Percentiles rank a stretch among this genome's conserved stretches.
Evolutionary conservation across 2,329 filamentous ascomycete genomes (phyloP).

Genomic region (Cercospora canescens): DNA sequence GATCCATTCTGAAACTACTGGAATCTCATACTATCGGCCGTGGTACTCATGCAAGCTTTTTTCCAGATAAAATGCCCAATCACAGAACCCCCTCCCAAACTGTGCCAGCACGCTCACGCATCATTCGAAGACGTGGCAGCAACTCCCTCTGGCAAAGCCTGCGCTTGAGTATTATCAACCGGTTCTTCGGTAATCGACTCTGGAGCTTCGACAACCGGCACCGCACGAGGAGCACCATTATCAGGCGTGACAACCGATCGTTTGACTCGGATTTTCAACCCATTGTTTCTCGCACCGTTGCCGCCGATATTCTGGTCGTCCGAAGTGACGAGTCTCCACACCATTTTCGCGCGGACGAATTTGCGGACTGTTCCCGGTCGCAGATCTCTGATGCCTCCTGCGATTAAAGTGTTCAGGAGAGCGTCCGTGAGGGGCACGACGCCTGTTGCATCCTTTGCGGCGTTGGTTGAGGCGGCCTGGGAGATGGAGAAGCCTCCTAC

Average conservation of each 20-base stretch:
- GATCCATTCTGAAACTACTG: neutral
- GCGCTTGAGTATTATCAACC: neutral
- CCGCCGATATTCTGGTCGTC: slow-evolving; percentile 12
- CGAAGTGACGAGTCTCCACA: slow-evolving; percentile 12
- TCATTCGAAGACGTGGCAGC: no score
- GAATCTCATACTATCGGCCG: neutral
- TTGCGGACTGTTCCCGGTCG: slow-evolving; percentile 7
- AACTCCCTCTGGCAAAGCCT: neutral
- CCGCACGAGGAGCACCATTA: neutral
- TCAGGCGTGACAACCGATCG: slow-evolving; percentile 10
- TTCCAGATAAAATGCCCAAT: neutral
- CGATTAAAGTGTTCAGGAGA: slow-evolving; percentile 13
- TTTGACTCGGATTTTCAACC: slow-evolving; percentile 2
- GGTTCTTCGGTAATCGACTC: neutral
- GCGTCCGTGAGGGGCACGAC: slow-evolving; percentile 12
- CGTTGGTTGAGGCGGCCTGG: neutral
- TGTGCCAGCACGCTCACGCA: no score
- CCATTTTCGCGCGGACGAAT: slow-evolving; percentile 9
- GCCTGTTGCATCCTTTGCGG: neutral
- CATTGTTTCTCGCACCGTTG: neutral
- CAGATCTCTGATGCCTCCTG: slow-evolving; percentile 11
- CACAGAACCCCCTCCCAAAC: no score
- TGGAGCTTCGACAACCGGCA: slow-evolving; percentile 9
- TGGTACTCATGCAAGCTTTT: neutral
- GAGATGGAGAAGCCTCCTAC: slow-evolving; percentile 14